These are phyloP conservation scores for Malassezia furfur DNA, from an alignment of 1,284 basidiomycete genomes.

Conservation along the genomic window DNA sequence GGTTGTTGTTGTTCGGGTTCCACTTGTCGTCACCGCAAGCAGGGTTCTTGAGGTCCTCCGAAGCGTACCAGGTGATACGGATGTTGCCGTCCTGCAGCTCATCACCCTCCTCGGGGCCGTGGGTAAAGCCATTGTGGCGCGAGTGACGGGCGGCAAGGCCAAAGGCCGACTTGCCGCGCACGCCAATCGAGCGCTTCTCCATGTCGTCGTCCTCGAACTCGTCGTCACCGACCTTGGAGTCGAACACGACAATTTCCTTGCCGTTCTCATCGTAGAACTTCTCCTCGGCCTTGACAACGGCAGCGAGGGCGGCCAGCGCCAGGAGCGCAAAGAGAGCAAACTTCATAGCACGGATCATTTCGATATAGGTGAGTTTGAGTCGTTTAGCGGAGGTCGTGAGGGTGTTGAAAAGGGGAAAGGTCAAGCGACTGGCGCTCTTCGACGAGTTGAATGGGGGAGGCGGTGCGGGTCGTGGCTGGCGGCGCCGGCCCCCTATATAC, in stretches of 20 bases:
- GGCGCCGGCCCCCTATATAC: not conserved
- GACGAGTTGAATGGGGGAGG: constrained; percentile 2
- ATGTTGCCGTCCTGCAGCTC: constrained; percentile 19
- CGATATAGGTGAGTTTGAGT: not conserved
- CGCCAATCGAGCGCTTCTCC: constrained; percentile 18
- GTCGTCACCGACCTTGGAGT: constrained; percentile 31
- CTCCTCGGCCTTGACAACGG: constrained; percentile 13
- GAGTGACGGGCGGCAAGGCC: constrained; percentile 23
- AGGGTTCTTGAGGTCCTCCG: constrained; percentile 36
- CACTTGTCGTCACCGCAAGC: constrained; percentile 37
- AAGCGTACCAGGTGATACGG: constrained; percentile 42
- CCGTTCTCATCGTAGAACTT: constrained; percentile 27
- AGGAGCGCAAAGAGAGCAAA: constrained; percentile 12
- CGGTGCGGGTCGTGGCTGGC: not conserved
- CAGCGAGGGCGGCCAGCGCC: constrained; percentile 3
- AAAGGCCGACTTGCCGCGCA: constrained; percentile 20
- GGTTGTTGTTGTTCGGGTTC: constrained; percentile 32
- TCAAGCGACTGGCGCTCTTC: constrained; percentile 10
- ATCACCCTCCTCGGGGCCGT: constrained; percentile 18
- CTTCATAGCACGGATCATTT: constrained; percentile 15
- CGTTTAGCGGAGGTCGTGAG: not conserved
- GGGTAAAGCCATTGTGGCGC: constrained; percentile 17
- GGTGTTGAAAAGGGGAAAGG: not conserved
- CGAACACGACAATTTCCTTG: constrained; percentile 26
- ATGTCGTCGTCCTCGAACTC: constrained; percentile 26